phyloP scores from a whole-genome alignment of 1,139 yeast species.

The Sugiyamaella castrensis region DNA sequence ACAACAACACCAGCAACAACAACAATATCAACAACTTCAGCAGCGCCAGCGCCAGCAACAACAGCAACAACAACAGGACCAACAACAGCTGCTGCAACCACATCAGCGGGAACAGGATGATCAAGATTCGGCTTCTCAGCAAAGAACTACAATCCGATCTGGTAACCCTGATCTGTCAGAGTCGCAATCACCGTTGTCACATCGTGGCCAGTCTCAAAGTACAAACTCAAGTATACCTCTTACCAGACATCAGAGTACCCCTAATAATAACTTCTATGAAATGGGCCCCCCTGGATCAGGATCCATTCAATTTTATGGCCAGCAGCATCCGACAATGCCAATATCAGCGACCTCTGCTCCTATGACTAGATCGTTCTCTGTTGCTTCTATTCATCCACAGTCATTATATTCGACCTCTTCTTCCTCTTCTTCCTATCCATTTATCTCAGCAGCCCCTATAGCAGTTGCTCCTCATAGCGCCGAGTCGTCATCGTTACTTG shows the following conservation, averaged over 20 bases:
- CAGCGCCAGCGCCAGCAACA: too few relatives aligned
- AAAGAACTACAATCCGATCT: too few relatives aligned
- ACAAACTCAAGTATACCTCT: constrained; percentile 2
- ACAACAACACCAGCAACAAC: constrained; percentile 7
- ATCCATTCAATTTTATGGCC: constrained; percentile 3
- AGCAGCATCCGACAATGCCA: neutral
- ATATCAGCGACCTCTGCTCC: constrained; percentile 14
- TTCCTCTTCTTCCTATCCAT: constrained; percentile 5
- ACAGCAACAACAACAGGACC: too few relatives aligned
- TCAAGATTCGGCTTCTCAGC: too few relatives aligned
- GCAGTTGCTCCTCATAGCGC: constrained; percentile 10
- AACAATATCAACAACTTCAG: neutral
- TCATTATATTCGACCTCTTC: constrained; percentile 1
- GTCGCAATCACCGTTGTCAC: constrained; percentile 21
- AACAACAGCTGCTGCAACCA: too few relatives aligned
- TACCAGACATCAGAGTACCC: constrained; percentile 7
- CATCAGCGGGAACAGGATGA: too few relatives aligned
- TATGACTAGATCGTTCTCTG: constrained; percentile 27
- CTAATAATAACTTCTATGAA: constrained; percentile 4
- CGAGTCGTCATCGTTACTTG: constrained; percentile 7
- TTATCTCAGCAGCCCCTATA: constrained; percentile 11
- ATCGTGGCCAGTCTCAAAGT: constrained; percentile 7
- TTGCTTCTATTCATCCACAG: constrained; percentile 19
- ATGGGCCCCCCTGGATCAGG: neutral
- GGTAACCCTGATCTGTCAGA: too few relatives aligned